Evolutionary conservation across 495 filamentous ascomycete species (phyloP), one percentile per base, ranked within the genome.

Genomic region (Physcia stellaris): DNA sequence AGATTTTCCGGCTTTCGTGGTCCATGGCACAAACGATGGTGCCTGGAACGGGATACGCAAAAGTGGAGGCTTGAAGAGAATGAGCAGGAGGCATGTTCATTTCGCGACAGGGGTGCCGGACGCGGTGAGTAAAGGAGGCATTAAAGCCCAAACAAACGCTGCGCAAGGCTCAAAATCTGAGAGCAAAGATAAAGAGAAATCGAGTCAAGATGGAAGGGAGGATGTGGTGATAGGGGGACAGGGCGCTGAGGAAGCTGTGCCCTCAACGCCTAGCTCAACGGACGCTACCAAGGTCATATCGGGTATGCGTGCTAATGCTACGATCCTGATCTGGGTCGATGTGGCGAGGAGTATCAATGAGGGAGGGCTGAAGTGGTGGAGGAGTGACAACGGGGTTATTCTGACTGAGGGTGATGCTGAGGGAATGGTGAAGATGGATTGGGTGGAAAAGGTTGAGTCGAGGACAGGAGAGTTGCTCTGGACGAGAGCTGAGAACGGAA

Each of bases 41-140:
- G 71, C 75, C 31, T 95, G 86, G 78, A 65, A 68, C 12, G 34
- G 60, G 6, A 96, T 98, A 43, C 45, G 85, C 11, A 60, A 58
- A 1, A 68, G 69, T 0, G 87, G 87, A 4, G 85, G 86, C 2
- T 55, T 98, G 42, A 79, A 73, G 37, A 67, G 64, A 18, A 95
- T 95, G 90, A 62, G 63, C 0, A 54, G 90, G 34, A 84, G 79
- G 37, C 90, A 95, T 50, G 76, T 95, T 13, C 90, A 98, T 53
- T 90, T 88, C 51, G 78, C 79, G 4, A 70, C 73, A 1, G 83
- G 80, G 0, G 52, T 83, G 21, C 76, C 79, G 0, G 32, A 18
- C 38, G 26, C 26, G 26, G 9, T 13, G 26, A 7, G 26, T 7
- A 28, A 28, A 13, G 26, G 26, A 7, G n/a, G n/a, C n/a, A n/a